Percentiles rank a stretch among this genome's conserved stretches.
These are phyloP conservation scores for Scutellaria galericulata DNA, from an alignment of 257 asterid species.

Conservation along the genomic window DNA sequence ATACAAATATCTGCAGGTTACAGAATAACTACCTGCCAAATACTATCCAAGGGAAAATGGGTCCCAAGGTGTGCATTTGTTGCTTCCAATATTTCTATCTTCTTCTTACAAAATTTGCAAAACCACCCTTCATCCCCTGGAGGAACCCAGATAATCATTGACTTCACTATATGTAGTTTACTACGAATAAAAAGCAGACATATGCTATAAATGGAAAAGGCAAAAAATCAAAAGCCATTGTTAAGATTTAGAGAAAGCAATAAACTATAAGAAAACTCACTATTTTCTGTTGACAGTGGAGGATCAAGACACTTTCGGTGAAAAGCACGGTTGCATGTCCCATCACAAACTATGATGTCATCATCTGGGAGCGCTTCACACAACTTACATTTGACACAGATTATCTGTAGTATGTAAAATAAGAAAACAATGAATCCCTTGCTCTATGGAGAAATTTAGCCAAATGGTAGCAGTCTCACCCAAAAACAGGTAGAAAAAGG, in stretches of 20 bases:
- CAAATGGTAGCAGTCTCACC: neutral
- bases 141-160: conserved; percentile 65
- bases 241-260: conserved; percentile 25
- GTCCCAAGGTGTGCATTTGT: conserved; percentile 98
- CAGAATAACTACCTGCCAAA: conserved; percentile 73
- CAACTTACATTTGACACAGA: conserved; percentile 90
- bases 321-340: conserved; percentile 93
- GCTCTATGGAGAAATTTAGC: conserved; percentile 9
- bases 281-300: conserved; percentile 79
- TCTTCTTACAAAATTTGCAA: conserved; percentile 89
- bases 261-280: conserved; percentile 54
- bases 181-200: conserved; percentile 16
- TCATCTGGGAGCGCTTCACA: conserved; percentile 84
- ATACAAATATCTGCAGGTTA: conserved; percentile 22
- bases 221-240: conserved; percentile 25
- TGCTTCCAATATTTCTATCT: conserved; percentile 88
- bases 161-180: conserved; percentile 36
- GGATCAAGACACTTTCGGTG: conserved; percentile 97
- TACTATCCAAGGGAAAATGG: conserved; percentile 71
- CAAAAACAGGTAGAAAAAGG: conserved; percentile 6
- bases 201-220: conserved; percentile 5
- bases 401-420: conserved; percentile 62
- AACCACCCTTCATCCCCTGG: conserved; percentile 98
- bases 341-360: conserved; percentile 94
- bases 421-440: conserved; percentile 33